Evolutionary conservation across 176 grass and related monocot genomes (phyloP), one percentile per base, ranked within the genome.

Genomic region (Aegilops speltoides): DNA sequence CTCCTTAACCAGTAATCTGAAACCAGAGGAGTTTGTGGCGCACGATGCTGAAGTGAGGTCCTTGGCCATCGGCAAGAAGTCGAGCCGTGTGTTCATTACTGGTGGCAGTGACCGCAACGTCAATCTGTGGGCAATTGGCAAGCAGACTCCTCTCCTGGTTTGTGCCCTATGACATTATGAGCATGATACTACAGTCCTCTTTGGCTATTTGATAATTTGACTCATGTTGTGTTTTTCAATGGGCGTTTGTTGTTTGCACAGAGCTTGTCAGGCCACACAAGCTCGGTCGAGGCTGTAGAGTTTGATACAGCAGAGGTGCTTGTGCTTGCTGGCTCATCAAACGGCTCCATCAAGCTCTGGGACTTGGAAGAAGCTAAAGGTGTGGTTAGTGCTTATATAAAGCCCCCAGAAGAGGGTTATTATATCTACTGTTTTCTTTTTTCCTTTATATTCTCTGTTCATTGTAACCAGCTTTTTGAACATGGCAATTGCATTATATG

Each of bases 281-380:
- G 92, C 64, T 90, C 91, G 14, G 94, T 99, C 15, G 97, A 96
- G 33, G 83, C 92, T 37, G 94, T 99, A 68, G 90, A 93, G 33
- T 96, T 99, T 88, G 94, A 99, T 90, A 94, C 94, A 20, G 92
- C 87, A 28, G 97, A 99, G 82, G 90, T 94, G 31, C 90, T 99
- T 86, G 92, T 99, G 83, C 92, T 99, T 79, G 94, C 91, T 75
- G 97, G 97, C 71, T 95, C 92, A 80, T 96, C 92, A 29, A 99
- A 90, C 46, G 97, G 97, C 16, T 89, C 90, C 43, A 96, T 96
- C 88, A 99, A 96, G 72, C 92, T 99, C 75, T 99, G 97, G 97
- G 94, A 99, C 77, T 85, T 96, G 22, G 94, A 99, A 86, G 94
- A 99, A 88, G 94, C 92, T 26, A 99, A 99, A 88, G 89, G 97